Evolutionary conservation across 2,329 filamentous ascomycete species (phyloP).

Genomic region (Nectriaceae sp.): DNA sequence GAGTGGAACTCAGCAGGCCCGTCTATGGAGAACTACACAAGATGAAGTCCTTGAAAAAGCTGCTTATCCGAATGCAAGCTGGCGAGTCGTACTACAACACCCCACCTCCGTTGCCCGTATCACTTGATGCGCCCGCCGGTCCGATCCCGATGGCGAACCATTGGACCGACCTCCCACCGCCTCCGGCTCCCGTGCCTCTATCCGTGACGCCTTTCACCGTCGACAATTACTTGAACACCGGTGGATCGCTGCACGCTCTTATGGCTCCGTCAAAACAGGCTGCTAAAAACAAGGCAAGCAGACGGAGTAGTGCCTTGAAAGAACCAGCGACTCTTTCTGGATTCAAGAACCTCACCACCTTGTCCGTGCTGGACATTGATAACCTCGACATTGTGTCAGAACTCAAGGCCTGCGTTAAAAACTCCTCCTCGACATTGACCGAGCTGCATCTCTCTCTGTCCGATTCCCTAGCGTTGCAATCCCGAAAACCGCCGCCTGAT

Average conservation of each 20-base stretch:
- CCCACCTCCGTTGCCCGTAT: slow-evolving; percentile 48
- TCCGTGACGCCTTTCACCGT: slow-evolving; percentile 7
- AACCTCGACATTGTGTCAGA: slow-evolving; percentile 56
- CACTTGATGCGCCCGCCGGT: slow-evolving; percentile 17
- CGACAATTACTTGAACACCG: slow-evolving; percentile 4
- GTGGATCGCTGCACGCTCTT: slow-evolving; percentile 31
- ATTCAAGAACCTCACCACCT: slow-evolving; percentile 55
- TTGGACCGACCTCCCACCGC: slow-evolving; percentile 30
- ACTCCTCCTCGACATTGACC: slow-evolving; percentile 55
- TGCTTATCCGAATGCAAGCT: slow-evolving; percentile 61
- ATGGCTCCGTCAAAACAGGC: slow-evolving; percentile 38
- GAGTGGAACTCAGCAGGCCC: slow-evolving; percentile 60
- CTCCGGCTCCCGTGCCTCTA: slow-evolving; percentile 19
- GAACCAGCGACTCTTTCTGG: slow-evolving; percentile 57
- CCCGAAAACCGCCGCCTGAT: slow-evolving; percentile 39
- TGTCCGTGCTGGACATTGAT: slow-evolving; percentile 63
- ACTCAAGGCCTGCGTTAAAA: slow-evolving; percentile 55
- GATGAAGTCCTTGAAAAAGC: slow-evolving; percentile 51
- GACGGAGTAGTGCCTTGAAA: slow-evolving; percentile 31
- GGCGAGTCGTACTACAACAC: slow-evolving; percentile 56
- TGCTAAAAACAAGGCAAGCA: slow-evolving; percentile 35
- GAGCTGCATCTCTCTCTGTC: slow-evolving; percentile 62
- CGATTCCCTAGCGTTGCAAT: slow-evolving; percentile 45
- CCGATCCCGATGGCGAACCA: slow-evolving; percentile 35
- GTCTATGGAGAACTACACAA: slow-evolving; percentile 59